Base-by-base conservation (phyloP, 768 basidiomycete genomes). In the Leccinellum luteum region DNA sequence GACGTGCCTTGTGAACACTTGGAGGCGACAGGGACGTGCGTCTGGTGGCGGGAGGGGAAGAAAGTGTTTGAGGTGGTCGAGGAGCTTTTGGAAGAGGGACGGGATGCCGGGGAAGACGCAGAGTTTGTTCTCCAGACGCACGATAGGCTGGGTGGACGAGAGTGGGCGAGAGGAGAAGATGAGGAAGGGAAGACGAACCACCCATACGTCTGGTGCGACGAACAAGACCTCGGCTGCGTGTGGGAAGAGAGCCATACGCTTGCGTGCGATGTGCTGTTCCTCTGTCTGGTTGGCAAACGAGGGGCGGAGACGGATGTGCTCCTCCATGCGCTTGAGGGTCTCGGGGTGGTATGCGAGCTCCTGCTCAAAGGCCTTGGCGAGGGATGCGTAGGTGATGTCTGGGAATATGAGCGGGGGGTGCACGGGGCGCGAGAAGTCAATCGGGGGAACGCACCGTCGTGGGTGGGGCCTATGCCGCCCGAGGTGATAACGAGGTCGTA, bases 101-200 rank as follows among this genome's bases (percentile, higher is more conserved):
- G 95, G 95, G 47, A 97, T 92, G 30, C 95, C 95, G 0, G 95
- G 95, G 74, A 98, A 87, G 27, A 98, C 78, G 73, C 92, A 96
- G 15, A 97, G 78, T 74, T 91, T 95, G 23, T 90, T 89, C 64
- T 84, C 84, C 3, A 97, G 77, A 17, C 93, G 81, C 1, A 96
- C 86, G 13, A 97, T 91, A 25, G 94, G 94, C 90, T 92, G 64
- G 0, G 31, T 13, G 48, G 2, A 55, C 0, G 51, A 55, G 51
- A 58, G 60, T 56, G 31, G 17, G 45, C 17, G 53, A 17, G 34
- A 28, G 1, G 1, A 30, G 4, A 6, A 21, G 19, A 0, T 0
- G 19, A 6, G 1, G 13, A 23, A 30, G 17, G 6, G 34, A 34
- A 6, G 1, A 76, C 88, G 63, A 63, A 90, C 88, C 68, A 95